Evolutionary conservation across 768 basidiomycete species (phyloP), one percentile per base, ranked within the genome.

Genomic region (Neoboletus brunneissimus): DNA sequence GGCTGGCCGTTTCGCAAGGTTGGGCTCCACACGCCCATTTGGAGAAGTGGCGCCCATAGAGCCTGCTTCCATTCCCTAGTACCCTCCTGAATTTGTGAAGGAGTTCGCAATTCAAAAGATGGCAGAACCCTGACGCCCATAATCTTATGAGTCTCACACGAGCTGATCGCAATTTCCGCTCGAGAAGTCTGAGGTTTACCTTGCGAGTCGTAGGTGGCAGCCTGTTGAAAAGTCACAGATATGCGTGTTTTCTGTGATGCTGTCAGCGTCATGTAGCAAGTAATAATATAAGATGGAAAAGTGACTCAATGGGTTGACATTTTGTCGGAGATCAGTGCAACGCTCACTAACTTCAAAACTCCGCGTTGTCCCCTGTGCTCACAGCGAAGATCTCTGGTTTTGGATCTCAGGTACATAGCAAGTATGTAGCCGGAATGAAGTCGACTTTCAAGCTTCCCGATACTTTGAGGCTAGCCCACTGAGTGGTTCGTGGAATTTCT

Each of bases 31-130:
- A n/a, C 8, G 16, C 22, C 15, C 16, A 5, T 37, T n/a, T 34
- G n/a, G 34, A 8, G 25, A 44, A 27, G 25, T n/a, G 37, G 54
- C 57, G 48, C 48, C 15, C 41, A 23, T 29, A n/a, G 23, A 16
- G 13, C 37, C n/a, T 35, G 29, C 42, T 50, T 57, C 55, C 54
- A 57, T 58, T 45, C 23, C 34, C 40, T 29, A 47, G n/a, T 35
- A 25, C 5, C n/a, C 23, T 34, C 42, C 51, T 15, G 35, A 38
- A n/a, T n/a, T n/a, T 25, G 53, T 37, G 7, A 35, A 18, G 29
- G 23, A 10, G 22, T 15, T 23, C 42, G 2, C 15, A n/a, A 11
- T 25, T 11, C 44, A n/a, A 29, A 45, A 27, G 23, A 16, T 5
- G 5, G 22, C 9, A 20, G 32, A 31, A 48, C 5, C 32, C 15